Evolutionary conservation across 768 basidiomycete genomes (phyloP).

Genomic region (Suillus brevipes): DNA sequence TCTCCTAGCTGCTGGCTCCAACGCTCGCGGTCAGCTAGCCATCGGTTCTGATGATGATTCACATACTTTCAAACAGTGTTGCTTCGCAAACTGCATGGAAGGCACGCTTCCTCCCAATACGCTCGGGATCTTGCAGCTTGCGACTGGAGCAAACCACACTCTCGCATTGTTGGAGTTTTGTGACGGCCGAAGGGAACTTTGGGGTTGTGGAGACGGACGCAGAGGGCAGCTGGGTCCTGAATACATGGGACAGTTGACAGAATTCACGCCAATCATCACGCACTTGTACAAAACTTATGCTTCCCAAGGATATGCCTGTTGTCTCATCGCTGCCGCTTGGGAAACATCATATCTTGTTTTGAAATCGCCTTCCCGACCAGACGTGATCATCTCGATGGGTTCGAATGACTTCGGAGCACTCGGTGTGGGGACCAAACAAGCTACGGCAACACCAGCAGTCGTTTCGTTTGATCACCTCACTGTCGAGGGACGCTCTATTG

Average conservation of each 20-base stretch:
- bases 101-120: constrained; percentile 26
- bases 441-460: constrained; percentile 13
- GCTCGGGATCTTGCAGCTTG: constrained; percentile 48
- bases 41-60: constrained; percentile 40
- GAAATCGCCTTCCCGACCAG: constrained; percentile 40
- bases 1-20: constrained; percentile 48
- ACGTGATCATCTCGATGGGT: constrained; percentile 76
- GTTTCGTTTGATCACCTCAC: constrained; percentile 19
- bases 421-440: constrained; percentile 47
- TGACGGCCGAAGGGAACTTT: constrained; percentile 45
- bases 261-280: constrained; percentile 52
- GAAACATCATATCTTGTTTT: constrained; percentile 80
- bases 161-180: constrained; percentile 55
- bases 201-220: constrained; percentile 74
- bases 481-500: constrained; percentile 19
- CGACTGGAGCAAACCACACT: constrained; percentile 80
- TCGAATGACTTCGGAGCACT: constrained; percentile 83
- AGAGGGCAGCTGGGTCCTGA: constrained; percentile 69
- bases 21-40: constrained; percentile 49
- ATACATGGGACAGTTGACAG: constrained; percentile 23
- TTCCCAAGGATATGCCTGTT: constrained; percentile 44
- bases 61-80: constrained; percentile 39
- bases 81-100: constrained; percentile 27
- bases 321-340: constrained; percentile 70
- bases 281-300: constrained; percentile 33